Evolutionary conservation across 768 basidiomycete species (phyloP), one percentile per base, ranked within the genome.

Genomic region (Amanita molliuscula): DNA sequence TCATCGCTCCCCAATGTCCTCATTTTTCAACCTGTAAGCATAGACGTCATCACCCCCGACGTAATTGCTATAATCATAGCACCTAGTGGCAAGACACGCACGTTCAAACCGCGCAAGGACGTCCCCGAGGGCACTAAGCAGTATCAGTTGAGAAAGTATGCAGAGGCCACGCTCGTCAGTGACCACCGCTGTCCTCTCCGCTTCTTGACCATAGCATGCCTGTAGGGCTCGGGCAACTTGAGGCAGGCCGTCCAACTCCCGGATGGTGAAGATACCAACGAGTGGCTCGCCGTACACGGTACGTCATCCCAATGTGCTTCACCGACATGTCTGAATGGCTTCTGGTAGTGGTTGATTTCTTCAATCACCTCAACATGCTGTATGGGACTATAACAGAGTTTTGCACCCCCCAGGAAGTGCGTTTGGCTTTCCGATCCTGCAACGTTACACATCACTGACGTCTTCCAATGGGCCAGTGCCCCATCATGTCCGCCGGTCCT

Each of bases 241-340:
- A 75, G 94, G 51, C 72, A 88, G 41, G 94, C 96, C 0, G 96
- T 99, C 18, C 82, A 86, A 54, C 74, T 98, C 16, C 96, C 96
- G 0, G 96, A 97, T 57, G 96, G 96, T 34, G 96, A 99, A 66
- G 96, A 99, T 64, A 66, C 82, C 58, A 95, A 94, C 57, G 96
- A 99, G 67, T 99, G 96, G 96, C 82, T 99, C n/a, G 96, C 96
- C 10, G 95, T 99, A 6, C 95, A 99, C 62, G 90, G 96, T 96
- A 55, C 61, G 45, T 50, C n/a, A 41, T 33, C 5, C 16, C 18
- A 31, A 23, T 10, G 34, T 11, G 11, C 11, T 15, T 9, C 11
- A 13, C 9, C 28, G 7, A 3, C 6, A 23, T 50, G 2, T 40
- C 21, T 25, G 7, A 26, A 20, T 16, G 37, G 33, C 47, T 33